phyloP scores from a whole-genome alignment of 2,329 filamentous ascomycete genomes.

The Ceratocystis variospora region DNA sequence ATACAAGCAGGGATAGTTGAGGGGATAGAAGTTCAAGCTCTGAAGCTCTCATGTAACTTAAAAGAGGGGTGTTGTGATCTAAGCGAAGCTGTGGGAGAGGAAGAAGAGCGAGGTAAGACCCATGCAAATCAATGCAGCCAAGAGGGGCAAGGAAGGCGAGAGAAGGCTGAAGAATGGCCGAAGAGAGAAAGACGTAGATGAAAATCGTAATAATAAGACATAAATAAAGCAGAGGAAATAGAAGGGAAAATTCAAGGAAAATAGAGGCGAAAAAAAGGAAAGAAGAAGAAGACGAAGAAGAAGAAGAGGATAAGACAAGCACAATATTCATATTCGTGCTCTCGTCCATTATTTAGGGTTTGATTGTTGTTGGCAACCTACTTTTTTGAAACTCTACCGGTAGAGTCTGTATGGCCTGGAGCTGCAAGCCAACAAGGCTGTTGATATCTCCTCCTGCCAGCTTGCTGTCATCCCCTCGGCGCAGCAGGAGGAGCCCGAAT shows the following conservation, averaged over 20 bases:
- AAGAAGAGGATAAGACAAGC: neutral
- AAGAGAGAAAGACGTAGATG: neutral
- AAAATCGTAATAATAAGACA: too few relatives aligned
- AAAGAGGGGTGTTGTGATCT: too few relatives aligned
- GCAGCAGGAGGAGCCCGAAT: neutral
- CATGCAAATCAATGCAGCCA: conserved; percentile 1
- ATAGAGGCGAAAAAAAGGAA: neutral
- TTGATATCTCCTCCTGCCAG: neutral
- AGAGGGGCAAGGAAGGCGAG: neutral
- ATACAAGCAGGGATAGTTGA: too few relatives aligned
- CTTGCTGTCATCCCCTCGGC: neutral
- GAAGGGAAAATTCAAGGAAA: neutral
- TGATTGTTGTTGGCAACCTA: neutral
- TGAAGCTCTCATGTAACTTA: too few relatives aligned
- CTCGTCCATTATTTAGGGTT: too few relatives aligned
- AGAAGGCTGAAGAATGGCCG: neutral
- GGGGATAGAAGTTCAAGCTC: too few relatives aligned
- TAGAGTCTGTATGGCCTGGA: conserved; percentile 7
- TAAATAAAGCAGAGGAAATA: too few relatives aligned
- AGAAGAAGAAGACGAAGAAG: neutral
- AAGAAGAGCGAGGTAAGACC: neutral
- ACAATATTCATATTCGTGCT: neutral
- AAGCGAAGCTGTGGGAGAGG: too few relatives aligned
- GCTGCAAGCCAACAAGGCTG: neutral
- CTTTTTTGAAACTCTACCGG: conserved; percentile 13